A percentile compares a stretch with the other conserved stretches of the same genome.
These are phyloP conservation scores for Xylariaceae sp. DNA, from an alignment of 2,329 filamentous ascomycete species.

Conservation along the genomic window DNA sequence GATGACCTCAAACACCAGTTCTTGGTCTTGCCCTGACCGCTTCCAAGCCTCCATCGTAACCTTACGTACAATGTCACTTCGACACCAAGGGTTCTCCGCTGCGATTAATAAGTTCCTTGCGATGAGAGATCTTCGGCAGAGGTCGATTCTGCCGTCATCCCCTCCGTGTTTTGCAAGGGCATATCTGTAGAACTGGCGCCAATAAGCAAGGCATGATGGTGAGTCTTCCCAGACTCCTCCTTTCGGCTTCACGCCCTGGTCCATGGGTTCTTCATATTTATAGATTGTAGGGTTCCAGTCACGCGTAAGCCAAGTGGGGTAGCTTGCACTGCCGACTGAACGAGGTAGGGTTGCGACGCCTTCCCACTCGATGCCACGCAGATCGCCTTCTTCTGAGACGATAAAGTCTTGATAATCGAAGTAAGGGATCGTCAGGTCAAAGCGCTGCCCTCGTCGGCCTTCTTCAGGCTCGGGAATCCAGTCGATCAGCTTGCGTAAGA, in stretches of 20 bases:
- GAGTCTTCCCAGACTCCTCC: constrained; percentile 13
- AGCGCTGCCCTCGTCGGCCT: no score
- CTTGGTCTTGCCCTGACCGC: not conserved
- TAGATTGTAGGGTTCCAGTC: constrained; percentile 12
- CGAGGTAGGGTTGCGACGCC: constrained; percentile 22
- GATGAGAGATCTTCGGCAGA: constrained; percentile 10
- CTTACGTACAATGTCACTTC: constrained; percentile 7
- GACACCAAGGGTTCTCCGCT: constrained; percentile 1
- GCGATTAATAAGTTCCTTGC: constrained; percentile 8
- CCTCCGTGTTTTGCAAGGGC: not conserved
- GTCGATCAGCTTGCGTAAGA: constrained; percentile 6
- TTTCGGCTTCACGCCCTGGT: constrained; percentile 7
- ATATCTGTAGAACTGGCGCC: constrained; percentile 6
- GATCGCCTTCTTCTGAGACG: constrained; percentile 25
- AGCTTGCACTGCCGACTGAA: constrained; percentile 22
- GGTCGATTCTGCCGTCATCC: not conserved
- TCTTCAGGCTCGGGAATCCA: constrained; percentile 5
- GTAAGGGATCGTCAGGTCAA: no score
- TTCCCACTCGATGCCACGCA: constrained; percentile 31
- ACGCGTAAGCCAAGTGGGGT: constrained; percentile 11
- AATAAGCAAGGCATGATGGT: constrained; percentile 4
- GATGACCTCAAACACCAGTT: constrained; percentile 4
- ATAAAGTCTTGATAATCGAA: constrained; percentile 31
- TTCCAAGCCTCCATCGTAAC: constrained; percentile 1
- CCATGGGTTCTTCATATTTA: constrained; percentile 9